These are phyloP conservation scores for Phytophthora chlamydospora DNA, from an alignment of 352 stramenopile genomes.

Conservation along the genomic window DNA sequence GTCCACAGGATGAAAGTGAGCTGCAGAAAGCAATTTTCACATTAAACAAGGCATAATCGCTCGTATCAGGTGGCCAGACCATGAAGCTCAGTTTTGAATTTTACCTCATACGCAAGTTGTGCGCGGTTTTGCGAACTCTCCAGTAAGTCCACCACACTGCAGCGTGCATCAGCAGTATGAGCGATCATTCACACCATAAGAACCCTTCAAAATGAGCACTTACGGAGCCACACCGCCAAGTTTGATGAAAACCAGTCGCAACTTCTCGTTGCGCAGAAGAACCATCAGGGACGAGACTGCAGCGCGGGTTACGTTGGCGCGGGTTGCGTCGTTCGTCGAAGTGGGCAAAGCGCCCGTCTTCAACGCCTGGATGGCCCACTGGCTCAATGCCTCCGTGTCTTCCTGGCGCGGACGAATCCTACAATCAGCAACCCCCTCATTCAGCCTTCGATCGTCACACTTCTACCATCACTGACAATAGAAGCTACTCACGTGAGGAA, in stretches of 20 bases:
- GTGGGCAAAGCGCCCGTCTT: conserved; percentile 62
- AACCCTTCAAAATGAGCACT: conserved; percentile 22
- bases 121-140: conserved; percentile 84
- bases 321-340: conserved; percentile 69
- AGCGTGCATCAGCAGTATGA: conserved; percentile 7
- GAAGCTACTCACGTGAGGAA: conserved; percentile 72
- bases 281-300: conserved; percentile 93
- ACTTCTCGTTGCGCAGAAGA: conserved; percentile 89
- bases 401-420: conserved; percentile 81
- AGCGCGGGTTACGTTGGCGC: conserved; percentile 79
- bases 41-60: not conserved
- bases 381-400: conserved; percentile 79
- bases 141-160: conserved; percentile 73
- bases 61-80: not conserved
- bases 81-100: not conserved
- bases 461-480: not conserved
- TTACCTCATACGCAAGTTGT: conserved; percentile 95
- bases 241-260: conserved; percentile 91
- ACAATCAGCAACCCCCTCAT: not conserved
- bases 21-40: conserved; percentile 38
- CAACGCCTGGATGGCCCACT: conserved; percentile 78
- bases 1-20: conserved; percentile 98
- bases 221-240: conserved; percentile 92
- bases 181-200: conserved; percentile 1
- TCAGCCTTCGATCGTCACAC: not conserved